Evolutionary conservation across 805 yeast genomes (phyloP).

Genomic region (Nakazawaea ambrosiae): DNA sequence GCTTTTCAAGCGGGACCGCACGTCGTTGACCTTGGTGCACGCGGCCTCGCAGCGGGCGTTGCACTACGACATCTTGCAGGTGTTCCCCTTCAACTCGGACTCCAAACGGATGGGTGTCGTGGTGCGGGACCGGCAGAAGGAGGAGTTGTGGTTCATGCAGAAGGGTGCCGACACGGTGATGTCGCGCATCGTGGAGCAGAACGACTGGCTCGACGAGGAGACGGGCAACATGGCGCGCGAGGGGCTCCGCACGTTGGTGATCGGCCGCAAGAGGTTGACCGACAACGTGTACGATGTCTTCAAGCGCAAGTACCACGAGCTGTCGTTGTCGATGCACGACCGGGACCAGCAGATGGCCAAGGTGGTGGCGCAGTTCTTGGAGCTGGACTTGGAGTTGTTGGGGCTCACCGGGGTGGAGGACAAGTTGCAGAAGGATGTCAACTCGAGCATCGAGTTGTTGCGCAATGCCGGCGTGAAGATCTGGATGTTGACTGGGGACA

Average conservation of each 20-base stretch:
- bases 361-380: slow-evolving; percentile 64
- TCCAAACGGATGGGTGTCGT: slow-evolving; percentile 95
- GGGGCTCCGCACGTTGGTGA: slow-evolving; percentile 90
- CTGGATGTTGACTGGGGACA: slow-evolving; percentile 99
- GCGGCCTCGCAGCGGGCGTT: slow-evolving; percentile 42
- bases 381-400: slow-evolving; percentile 73
- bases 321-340: slow-evolving; percentile 70
- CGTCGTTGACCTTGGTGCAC: slow-evolving; percentile 62
- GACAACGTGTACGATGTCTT: slow-evolving; percentile 54
- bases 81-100: slow-evolving; percentile 93
- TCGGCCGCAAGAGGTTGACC: slow-evolving; percentile 74
- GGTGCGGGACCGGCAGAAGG: slow-evolving; percentile 52
- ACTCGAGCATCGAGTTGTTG: slow-evolving; percentile 82
- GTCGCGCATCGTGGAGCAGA: slow-evolving; percentile 71
- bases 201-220: slow-evolving; percentile 98
- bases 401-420: slow-evolving; percentile 99
- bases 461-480: slow-evolving; percentile 96
- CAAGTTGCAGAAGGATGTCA: slow-evolving; percentile 84
- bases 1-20: slow-evolving; percentile 75
- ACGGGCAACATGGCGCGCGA: slow-evolving; percentile 97
- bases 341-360: slow-evolving; percentile 72
- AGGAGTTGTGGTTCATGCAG: slow-evolving; percentile 76
- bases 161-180: slow-evolving; percentile 98
- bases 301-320: slow-evolving; percentile 55
- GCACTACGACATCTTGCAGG: slow-evolving; percentile 64